Evolutionary conservation across 2,329 filamentous ascomycete species (phyloP), one percentile per base, ranked within the genome.

Genomic region (Scolecobasidium constrictum): DNA sequence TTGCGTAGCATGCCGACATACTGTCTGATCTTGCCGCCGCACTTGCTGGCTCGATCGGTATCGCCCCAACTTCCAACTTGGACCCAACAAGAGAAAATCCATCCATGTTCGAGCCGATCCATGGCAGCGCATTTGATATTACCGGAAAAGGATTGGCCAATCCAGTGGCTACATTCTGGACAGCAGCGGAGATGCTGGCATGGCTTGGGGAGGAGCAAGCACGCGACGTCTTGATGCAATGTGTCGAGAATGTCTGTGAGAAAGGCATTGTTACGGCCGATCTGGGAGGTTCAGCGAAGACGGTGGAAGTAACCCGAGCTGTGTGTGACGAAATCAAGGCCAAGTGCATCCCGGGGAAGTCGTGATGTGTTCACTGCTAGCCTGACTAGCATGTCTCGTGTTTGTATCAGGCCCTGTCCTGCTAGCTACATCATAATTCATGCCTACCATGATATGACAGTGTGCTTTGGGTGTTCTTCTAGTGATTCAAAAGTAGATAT

Each of bases 151-250:
- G 75, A 0, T 64, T 77, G 20, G 75, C 76, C 1, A 81, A 81
- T 52, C 77, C 77, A 0, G 67, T 82, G 0, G 78, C 72, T 5
- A 78, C 77, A 5, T 80, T 82, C 55, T 83, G 79, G 80, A 79
- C 77, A 1, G 78, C 75, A 0, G 76, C 78, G 4, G 80, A 82
- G 64, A 77, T 85, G 73, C 65, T 81, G 11, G 61, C 69, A 33
- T 80, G 78, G 70, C 56, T 82, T n/a, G 77, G 77, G 0, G 62
- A 77, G 45, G 66, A 71, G 23, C 63, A 69, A 3, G 77, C 75
- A 0, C 73, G 77, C 0, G 68, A 73, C 44, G 59, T 62, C 35
- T 59, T 82, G 17, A 71, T 82, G 60, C 62, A 68, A 4, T 65
- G 63, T 5, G 69, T 77, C 0, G 72, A 77, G 53, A 62, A 57